Conservation (phyloP, 306 rosid genomes). For the Macrotyloma uniflorum region DNA sequence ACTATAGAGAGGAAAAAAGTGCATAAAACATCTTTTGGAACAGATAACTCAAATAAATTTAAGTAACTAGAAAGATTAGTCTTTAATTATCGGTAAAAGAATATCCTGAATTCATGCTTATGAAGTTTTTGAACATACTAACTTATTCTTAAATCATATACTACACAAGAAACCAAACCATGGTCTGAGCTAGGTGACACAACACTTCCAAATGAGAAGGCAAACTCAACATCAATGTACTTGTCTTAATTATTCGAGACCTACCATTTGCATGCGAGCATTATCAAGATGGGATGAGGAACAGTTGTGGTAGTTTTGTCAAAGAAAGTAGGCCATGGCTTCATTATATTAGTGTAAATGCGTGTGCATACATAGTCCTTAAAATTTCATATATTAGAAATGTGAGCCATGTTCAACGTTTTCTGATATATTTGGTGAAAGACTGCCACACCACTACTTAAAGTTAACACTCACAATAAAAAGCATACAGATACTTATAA, state of each 20-base stretch:
- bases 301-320: slow-evolving; percentile 27
- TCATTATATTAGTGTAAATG: not conserved
- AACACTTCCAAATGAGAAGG: not conserved
- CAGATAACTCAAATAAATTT: too few species aligned
- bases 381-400: not conserved
- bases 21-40: too few species aligned
- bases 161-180: not conserved
- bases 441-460: slow-evolving; percentile 24
- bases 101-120: not conserved
- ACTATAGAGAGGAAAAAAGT: not conserved
- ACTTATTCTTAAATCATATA: not conserved
- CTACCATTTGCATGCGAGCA: slow-evolving; percentile 28
- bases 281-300: slow-evolving; percentile 21
- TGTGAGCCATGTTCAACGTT: not conserved
- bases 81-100: too few species aligned
- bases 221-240: slow-evolving; percentile 21
- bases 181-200: not conserved
- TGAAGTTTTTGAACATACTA: not conserved
- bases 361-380: not conserved
- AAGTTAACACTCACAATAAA: slow-evolving; percentile 2
- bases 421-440: slow-evolving; percentile 10
- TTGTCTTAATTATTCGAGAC: slow-evolving; percentile 25
- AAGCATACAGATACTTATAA: not conserved
- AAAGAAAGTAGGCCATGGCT: slow-evolving; percentile 42
- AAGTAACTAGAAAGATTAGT: too few species aligned